A percentile compares a stretch with the other conserved stretches of the same genome.
Evolutionary conservation across 2,329 filamentous ascomycete species (phyloP).

Genomic region (Cytospora chrysosperma): DNA sequence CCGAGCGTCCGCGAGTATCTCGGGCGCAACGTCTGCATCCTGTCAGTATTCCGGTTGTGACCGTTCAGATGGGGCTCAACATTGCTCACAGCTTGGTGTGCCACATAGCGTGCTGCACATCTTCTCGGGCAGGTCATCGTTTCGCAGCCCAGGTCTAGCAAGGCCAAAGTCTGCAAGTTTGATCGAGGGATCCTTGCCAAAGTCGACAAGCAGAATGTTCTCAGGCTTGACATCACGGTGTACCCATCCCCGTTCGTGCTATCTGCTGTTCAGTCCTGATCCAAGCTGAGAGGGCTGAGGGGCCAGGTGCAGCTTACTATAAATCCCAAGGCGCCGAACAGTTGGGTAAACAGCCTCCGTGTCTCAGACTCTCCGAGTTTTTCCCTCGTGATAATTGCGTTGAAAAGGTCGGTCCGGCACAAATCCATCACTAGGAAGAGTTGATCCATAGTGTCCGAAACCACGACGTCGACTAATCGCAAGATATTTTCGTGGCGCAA

Average conservation of each 20-base stretch:
- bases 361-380: constrained; percentile 83
- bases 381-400: constrained; percentile 85
- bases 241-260: constrained; percentile 97
- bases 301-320: constrained; percentile 53
- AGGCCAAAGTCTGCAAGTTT: constrained; percentile 96
- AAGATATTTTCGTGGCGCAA: constrained; percentile 91
- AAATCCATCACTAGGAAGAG: constrained; percentile 91
- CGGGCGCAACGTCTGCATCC: constrained; percentile 72
- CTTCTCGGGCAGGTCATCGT: constrained; percentile 95
- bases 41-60: neutral
- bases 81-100: constrained; percentile 67
- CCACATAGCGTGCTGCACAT: constrained; percentile 95
- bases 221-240: constrained; percentile 98
- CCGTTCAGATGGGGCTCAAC: neutral
- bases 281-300: constrained; percentile 29
- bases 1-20: constrained; percentile 80
- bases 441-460: constrained; percentile 81
- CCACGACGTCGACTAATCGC: constrained; percentile 78
- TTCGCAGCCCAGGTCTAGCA: constrained; percentile 79
- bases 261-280: neutral
- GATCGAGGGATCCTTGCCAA: constrained; percentile 82
- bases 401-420: constrained; percentile 90
- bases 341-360: constrained; percentile 81
- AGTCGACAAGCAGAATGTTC: constrained; percentile 84
- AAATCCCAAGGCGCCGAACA: constrained; percentile 93